These are phyloP conservation scores for Erigeron canadensis DNA, from an alignment of 129 eudicot genomes.

Conservation along the genomic window DNA sequence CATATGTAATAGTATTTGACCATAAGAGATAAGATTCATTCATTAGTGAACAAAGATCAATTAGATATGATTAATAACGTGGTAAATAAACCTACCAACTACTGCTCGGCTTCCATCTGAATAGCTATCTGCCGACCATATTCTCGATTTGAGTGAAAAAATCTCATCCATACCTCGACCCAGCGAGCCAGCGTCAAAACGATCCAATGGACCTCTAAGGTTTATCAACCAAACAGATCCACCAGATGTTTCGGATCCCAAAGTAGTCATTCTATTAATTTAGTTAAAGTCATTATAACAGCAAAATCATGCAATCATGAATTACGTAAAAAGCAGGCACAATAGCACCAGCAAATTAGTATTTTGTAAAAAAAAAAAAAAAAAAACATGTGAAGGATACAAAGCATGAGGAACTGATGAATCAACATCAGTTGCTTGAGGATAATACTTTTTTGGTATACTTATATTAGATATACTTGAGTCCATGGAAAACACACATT, in stretches of 20 bases:
- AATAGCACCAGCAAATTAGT: neutral
- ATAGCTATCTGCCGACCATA: conserved; percentile 75
- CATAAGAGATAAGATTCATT: neutral
- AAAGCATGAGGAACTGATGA: conserved; percentile 43
- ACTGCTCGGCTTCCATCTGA: conserved; percentile 52
- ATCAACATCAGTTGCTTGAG: conserved; percentile 32
- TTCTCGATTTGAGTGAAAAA: conserved; percentile 48
- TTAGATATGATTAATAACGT: neutral
- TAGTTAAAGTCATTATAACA: conserved; percentile 40
- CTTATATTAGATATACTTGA: conserved; percentile 65
- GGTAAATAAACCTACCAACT: conserved; percentile 47
- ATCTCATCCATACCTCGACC: conserved; percentile 35
- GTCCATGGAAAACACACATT: conserved; percentile 33
- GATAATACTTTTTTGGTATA: conserved; percentile 30
- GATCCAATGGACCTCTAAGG: conserved; percentile 56
- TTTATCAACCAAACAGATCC: conserved; percentile 66
- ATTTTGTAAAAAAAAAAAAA: no score
- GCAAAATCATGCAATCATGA: neutral
- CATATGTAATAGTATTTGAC: neutral
- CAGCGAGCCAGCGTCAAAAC: conserved; percentile 21
- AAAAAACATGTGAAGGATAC: conserved; percentile 59
- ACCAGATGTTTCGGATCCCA: conserved; percentile 69
- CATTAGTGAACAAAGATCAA: neutral
- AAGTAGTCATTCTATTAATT: conserved; percentile 69
- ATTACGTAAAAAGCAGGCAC: neutral